phyloP scores from a whole-genome alignment of 1,139 yeast genomes.

The Saccharomyces pastorianus region DNA sequence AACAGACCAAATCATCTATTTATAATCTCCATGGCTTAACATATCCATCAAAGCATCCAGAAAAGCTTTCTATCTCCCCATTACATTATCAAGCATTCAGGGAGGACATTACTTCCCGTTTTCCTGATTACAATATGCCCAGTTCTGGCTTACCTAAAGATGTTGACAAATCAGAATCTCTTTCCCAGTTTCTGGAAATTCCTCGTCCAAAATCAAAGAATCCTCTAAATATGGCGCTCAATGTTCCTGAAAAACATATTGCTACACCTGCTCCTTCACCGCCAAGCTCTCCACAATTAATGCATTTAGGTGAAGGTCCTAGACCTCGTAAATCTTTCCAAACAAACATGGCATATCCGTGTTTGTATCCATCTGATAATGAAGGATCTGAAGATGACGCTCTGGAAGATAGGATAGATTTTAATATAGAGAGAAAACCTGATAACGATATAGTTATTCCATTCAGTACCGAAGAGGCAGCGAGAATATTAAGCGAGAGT shows the following conservation, averaged over 20 bases:
- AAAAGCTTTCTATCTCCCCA: slow-evolving; percentile 53
- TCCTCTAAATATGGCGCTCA: slow-evolving; percentile 37
- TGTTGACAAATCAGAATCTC: slow-evolving; percentile 44
- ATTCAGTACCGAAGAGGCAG: slow-evolving; percentile 70
- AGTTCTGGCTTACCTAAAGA: slow-evolving; percentile 38
- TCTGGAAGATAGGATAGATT: slow-evolving; percentile 11
- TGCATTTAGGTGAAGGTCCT: slow-evolving; percentile 12
- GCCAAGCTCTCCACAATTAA: slow-evolving; percentile 47
- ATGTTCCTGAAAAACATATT: slow-evolving; percentile 60
- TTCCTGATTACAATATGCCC: slow-evolving; percentile 58
- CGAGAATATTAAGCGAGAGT: slow-evolving; percentile 51
- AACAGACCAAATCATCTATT: slow-evolving; percentile 45
- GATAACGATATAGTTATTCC: slow-evolving; percentile 42
- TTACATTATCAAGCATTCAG: slow-evolving; percentile 72
- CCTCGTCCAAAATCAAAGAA: slow-evolving; percentile 54
- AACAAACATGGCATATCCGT: slow-evolving; percentile 72
- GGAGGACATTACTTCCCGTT: slow-evolving; percentile 65
- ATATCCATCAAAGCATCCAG: slow-evolving; percentile 27
- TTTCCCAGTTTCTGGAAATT: slow-evolving; percentile 51
- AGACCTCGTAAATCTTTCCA: slow-evolving; percentile 57
- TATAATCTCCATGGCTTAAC: slow-evolving; percentile 39
- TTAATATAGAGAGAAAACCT: slow-evolving; percentile 1
- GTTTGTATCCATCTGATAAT: slow-evolving; percentile 54
- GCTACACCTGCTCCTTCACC: slow-evolving; percentile 92
- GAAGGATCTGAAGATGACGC: slow-evolving; percentile 17